Evolutionary conservation across 352 stramenopile genomes (phyloP), one percentile per base, ranked within the genome.

Genomic region (Globisporangium iwayamae): DNA sequence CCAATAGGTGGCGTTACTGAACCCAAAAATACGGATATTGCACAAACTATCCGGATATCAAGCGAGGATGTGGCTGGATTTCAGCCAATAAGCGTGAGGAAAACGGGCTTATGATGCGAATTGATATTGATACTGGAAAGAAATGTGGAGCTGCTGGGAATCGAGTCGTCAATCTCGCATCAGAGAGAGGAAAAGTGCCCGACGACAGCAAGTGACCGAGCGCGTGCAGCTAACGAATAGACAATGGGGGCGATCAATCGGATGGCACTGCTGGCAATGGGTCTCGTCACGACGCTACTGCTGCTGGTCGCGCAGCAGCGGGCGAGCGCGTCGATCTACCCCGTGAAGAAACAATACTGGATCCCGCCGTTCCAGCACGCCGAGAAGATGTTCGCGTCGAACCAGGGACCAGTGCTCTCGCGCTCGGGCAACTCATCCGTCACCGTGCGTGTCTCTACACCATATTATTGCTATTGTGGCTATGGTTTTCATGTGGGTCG

Each of bases 301-400:
- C 11, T 65, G 22, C 18, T 62, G 13, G 39, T 46, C 16, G 14
- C 9, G 13, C 13, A 32, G 20, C 45, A 63, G 18, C 34, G 10
- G 36, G 65, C 63, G 2, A 16, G 20, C 16, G 82, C 81, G 48
- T 93, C 85, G 16, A 87, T 91, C 54, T 93, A 93, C 62, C 77
- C 75, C 6, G 69, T 93, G 16, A n/a, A 76, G 47, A 91, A 79
- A 65, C 82, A 75, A 60, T 72, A 84, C 36, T 93, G 85, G 85
- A 75, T 93, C 41, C 85, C 85, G 2, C 79, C 86, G 3, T 93
- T 89, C 65, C 86, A 95, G 67, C 85, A 86, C 57, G 85, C 86
- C 8, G 86, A 95, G 69, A 95, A 95, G 70, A 81, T 95, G 55
- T 95, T 95, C 66, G 86, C 82, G 18, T 89, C 75, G 5, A 65